Percentiles rank a stretch among this genome's conserved stretches.
Evolutionary conservation across 805 yeast species (phyloP).

Genomic region (Nakazawaea populi): DNA sequence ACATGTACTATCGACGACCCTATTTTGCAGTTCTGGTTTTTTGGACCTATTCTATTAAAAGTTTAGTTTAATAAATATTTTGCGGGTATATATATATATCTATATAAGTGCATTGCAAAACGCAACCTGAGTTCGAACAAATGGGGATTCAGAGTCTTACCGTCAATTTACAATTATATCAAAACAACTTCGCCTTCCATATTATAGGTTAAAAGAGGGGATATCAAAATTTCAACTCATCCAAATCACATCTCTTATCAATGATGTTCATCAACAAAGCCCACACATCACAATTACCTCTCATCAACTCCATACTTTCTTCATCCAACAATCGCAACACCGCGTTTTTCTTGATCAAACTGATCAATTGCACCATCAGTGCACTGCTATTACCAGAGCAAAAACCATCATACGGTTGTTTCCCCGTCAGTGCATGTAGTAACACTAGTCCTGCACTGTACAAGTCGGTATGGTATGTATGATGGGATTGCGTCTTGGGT

Average conservation of each 20-base stretch:
- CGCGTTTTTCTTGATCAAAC: constrained; percentile 25
- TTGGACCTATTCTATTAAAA: no score
- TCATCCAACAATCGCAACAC: constrained; percentile 24
- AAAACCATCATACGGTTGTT: constrained; percentile 31
- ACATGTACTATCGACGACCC: no score
- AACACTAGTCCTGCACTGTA: constrained; percentile 42
- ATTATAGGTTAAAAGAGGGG: no score
- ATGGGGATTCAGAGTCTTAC: no score
- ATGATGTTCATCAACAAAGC: constrained; percentile 24
- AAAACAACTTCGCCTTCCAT: no score
- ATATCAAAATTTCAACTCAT: neutral
- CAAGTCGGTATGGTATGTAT: constrained; percentile 33
- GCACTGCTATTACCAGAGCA: constrained; percentile 15
- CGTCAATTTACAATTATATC: no score
- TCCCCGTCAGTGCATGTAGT: constrained; percentile 39
- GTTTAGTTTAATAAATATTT: no score
- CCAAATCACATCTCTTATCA: constrained; percentile 20
- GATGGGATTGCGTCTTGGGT: constrained; percentile 18
- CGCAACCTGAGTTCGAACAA: no score
- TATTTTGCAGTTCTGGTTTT: no score
- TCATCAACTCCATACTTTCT: constrained; percentile 20
- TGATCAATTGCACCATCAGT: constrained; percentile 23
- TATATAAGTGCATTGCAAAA: no score
- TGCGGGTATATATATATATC: no score
- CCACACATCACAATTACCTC: constrained; percentile 13